Evolutionary conservation across 2,329 filamentous ascomycete species (phyloP).

Genomic region (Penicillium sp.): DNA sequence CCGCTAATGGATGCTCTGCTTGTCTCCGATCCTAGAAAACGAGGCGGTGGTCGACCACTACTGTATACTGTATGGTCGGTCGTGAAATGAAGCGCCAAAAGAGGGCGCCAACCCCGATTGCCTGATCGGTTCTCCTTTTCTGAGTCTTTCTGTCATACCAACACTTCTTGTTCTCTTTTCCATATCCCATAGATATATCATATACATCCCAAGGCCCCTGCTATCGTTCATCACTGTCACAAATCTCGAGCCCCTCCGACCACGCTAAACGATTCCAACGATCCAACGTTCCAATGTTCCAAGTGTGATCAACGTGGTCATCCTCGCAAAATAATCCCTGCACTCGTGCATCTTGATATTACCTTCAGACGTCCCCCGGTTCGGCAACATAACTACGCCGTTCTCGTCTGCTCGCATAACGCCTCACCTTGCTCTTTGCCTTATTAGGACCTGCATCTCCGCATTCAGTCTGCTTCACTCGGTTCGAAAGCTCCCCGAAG

Average conservation of each 20-base stretch:
- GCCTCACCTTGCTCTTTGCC: conserved; percentile 8
- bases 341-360: conserved; percentile 8
- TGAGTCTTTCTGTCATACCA: conserved; percentile 23
- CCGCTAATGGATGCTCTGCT: conserved; percentile 27
- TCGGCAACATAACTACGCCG: background rate
- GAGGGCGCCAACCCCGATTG: conserved; percentile 30
- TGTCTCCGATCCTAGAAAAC: conserved; percentile 16
- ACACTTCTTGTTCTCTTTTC: conserved; percentile 14
- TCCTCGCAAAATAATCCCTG: conserved; percentile 8
- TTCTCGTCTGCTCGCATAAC: conserved; percentile 15
- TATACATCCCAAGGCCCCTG: conserved; percentile 13
- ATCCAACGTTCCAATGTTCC: too few relatives aligned
- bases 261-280: conserved; percentile 16
- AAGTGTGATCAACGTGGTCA: conserved; percentile 23
- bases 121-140: conserved; percentile 16
- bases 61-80: conserved; percentile 17
- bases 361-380: background rate
- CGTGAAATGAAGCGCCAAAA: conserved; percentile 28
- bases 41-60: conserved; percentile 8
- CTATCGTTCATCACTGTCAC: conserved; percentile 18
- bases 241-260: conserved; percentile 20
- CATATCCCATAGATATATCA: conserved; percentile 16
- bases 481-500: background rate
- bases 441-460: conserved; percentile 17
- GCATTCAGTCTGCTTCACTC: conserved; percentile 6